A percentile compares a stretch with the other conserved stretches of the same genome.
Evolutionary conservation across 106 monocot species (phyloP).

Genomic region (Dioscorea alata): DNA sequence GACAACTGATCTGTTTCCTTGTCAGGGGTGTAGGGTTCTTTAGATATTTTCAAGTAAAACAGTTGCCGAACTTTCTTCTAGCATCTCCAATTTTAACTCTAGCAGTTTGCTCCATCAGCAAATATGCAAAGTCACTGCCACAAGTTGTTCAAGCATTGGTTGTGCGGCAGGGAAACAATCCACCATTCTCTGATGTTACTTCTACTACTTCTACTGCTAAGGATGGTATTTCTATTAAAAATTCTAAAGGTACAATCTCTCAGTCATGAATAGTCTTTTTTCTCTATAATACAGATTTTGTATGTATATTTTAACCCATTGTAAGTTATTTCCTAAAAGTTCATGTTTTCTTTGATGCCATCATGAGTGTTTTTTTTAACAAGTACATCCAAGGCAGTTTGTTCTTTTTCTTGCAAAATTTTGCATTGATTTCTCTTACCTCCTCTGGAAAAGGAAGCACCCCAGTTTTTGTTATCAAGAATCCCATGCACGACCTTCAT

Average conservation of each 20-base stretch:
- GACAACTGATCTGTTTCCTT: not conserved
- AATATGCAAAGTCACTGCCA: conserved; percentile 35
- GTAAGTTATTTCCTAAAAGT: too few relatives aligned
- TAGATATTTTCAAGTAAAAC: conserved; percentile 91
- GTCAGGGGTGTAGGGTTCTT: conserved; percentile 94
- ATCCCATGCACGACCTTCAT: too few relatives aligned
- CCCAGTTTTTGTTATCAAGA: too few relatives aligned
- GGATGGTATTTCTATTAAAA: conserved; percentile 15
- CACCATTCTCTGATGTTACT: conserved; percentile 12
- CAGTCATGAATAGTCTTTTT: too few relatives aligned
- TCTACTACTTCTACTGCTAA: conserved; percentile 9
- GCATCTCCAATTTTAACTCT: conserved; percentile 78
- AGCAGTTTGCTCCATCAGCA: conserved; percentile 54
- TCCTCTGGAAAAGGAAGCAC: too few relatives aligned
- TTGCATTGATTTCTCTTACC: too few relatives aligned
- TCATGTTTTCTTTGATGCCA: too few relatives aligned
- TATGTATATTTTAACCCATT: too few relatives aligned
- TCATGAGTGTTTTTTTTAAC: too few relatives aligned
- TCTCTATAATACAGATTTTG: too few relatives aligned
- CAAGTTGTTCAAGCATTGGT: conserved; percentile 25
- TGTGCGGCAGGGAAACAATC: conserved; percentile 2
- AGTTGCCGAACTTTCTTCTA: conserved; percentile 94
- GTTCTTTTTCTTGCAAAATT: too few relatives aligned
- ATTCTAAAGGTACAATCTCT: conserved; percentile 18
- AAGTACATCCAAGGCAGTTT: too few relatives aligned